Base-by-base conservation (phyloP, 2,329 filamentous ascomycete genomes). In the Xylariaceae sp. region DNA sequence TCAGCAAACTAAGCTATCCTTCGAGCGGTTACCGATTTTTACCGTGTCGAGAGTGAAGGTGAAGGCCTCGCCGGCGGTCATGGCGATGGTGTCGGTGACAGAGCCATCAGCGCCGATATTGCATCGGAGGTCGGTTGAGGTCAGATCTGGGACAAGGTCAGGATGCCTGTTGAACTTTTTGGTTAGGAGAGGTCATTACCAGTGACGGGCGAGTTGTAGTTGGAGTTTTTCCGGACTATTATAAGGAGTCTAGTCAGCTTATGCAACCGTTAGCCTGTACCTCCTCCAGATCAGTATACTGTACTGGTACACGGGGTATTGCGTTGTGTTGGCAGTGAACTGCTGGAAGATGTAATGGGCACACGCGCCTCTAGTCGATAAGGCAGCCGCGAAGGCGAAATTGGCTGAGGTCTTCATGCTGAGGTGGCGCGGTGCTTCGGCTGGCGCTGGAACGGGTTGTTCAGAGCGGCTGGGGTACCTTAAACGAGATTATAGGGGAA, bases 181-280 rank as follows among this genome's bases (percentile, higher is more conserved):
- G 6, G 24, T 8, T 8, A 23, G n/a, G 21, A 23, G 8, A 11
- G 15, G 13, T 13, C 39, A 37, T 28, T 33, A 52, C 52, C 53
- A 9, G 59, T 63, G 5, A 67, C 64, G 6, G 64, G 65, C 8
- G 61, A 65, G 55, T 68, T 68, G 44, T 61, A 55, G 58, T 68
- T 70, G 33, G 54, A 63, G 55, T 68, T 68, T 32, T 53, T 55
- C 17, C 65, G 60, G 39, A 69, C 51, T n/a, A n/a, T n/a, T n/a
- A n/a, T n/a, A n/a, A n/a, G n/a, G n/a, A n/a, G n/a, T n/a, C n/a
- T n/a, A n/a, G n/a, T n/a, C n/a, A n/a, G n/a, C n/a, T n/a, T n/a
- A n/a, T n/a, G n/a, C n/a, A n/a, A n/a, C n/a, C n/a, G n/a, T n/a
- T n/a, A n/a, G n/a, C n/a, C n/a, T n/a, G n/a, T n/a, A n/a, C n/a